Base-by-base conservation (phyloP, 805 yeast species). In the Metschnikowia hibisci region DNA sequence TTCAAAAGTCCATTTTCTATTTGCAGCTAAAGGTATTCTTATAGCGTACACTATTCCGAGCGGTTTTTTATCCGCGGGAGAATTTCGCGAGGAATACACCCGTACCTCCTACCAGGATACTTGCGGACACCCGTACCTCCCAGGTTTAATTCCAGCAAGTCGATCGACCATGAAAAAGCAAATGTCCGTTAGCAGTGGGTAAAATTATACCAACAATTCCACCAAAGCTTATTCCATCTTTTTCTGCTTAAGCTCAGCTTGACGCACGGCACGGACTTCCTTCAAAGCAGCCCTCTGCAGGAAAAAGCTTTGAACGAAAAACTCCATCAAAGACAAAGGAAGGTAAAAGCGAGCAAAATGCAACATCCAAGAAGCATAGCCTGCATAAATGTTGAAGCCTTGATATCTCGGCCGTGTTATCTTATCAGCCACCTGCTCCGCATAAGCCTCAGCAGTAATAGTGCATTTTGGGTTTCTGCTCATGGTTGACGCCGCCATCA, bases 351-450 rank as follows among this genome's bases (percentile, higher is more conserved):
- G 33, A 14, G 46, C 39, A 3, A 43, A 22, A 25, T 50, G 52
- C 41, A 52, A 40, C 3, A 44, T 9, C 27, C 42, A 38, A 2
- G 50, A 49, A 1, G 15, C 39, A 13, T n/a, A 30, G 7, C 55
- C 55, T 4, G 41, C 39, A 36, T 50, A 52, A 27, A 52, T 42
- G 38, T 52, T 52, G 41, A 52, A 52, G 8, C 55, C 55, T 12
- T 42, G 42, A 37, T 47, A 41, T 0, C 46, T 22, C 3, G 14
- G 11, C 11, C 36, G 26, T 33, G 46, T 43, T 16, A 48, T 33
- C 43, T 45, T 39, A 16, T 28, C 29, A n/a, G 45, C 51, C 16
- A 52, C 53, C 26, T 34, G 35, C 23, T 44, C 37, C 4, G 55
- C 55, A 15, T 52, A 52, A 9, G 27, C 30, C 25, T 22, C 32